phyloP scores from a whole-genome alignment of 2,329 filamentous ascomycete species.

The Alternaria ventricosa region DNA sequence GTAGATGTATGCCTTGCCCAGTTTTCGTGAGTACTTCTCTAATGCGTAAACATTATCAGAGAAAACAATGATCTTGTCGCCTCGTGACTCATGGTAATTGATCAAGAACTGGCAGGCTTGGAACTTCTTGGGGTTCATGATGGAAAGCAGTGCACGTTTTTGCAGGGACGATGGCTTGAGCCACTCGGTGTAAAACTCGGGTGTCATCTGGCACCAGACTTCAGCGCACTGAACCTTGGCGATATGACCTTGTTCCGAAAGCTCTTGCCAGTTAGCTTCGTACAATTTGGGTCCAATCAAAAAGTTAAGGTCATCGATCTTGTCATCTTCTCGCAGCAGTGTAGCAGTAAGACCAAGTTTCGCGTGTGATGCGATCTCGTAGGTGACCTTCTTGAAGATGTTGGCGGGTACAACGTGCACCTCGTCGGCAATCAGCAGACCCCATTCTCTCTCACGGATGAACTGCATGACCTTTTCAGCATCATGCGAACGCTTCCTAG shows the following conservation, averaged over 20 bases:
- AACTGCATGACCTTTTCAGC: slow-evolving; percentile 98
- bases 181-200: slow-evolving; percentile 97
- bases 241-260: slow-evolving; percentile 95
- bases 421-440: slow-evolving; percentile 94
- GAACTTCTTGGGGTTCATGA: slow-evolving; percentile 98
- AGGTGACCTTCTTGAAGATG: slow-evolving; percentile 94
- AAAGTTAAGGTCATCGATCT: slow-evolving; percentile 97
- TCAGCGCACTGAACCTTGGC: slow-evolving; percentile 97
- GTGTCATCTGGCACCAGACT: slow-evolving; percentile 99
- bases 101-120: slow-evolving; percentile 98
- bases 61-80: slow-evolving; percentile 98
- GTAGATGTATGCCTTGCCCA: slow-evolving; percentile 89
- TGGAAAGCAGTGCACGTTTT: slow-evolving; percentile 77
- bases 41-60: slow-evolving; percentile 96
- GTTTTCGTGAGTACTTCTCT: slow-evolving; percentile 80
- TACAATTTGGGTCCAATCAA: slow-evolving; percentile 96
- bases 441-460: slow-evolving; percentile 88
- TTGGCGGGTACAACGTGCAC: slow-evolving; percentile 97
- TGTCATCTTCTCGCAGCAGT: slow-evolving; percentile 93
- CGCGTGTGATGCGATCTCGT: slow-evolving; percentile 90
- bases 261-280: slow-evolving; percentile 99
- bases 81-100: slow-evolving; percentile 91
- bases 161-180: slow-evolving; percentile 69
- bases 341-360: slow-evolving; percentile 96
- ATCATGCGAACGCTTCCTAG: slow-evolving; percentile 84